A percentile compares a stretch with the other conserved stretches of the same genome.
phyloP scores from a whole-genome alignment of 139 green algal genomes.

The Spirogloea muscicola region DNA sequence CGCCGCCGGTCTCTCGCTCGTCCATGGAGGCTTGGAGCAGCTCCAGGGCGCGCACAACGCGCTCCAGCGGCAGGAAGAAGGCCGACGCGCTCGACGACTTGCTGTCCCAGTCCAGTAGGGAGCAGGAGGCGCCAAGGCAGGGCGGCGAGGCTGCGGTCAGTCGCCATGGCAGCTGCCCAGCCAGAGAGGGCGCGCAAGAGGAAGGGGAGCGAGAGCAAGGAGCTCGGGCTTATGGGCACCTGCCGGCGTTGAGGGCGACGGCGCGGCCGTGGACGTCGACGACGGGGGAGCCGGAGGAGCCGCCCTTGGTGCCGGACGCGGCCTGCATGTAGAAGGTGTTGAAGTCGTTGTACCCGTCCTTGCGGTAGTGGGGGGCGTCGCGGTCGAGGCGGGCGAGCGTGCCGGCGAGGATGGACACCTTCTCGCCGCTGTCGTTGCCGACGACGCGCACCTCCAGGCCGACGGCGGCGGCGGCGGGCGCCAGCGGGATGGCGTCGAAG shows the following conservation, averaged over 20 bases:
- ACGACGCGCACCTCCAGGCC: constrained; percentile 86
- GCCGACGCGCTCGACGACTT: constrained; percentile 79
- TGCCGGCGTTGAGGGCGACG: constrained; percentile 84
- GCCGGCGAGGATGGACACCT: constrained; percentile 84
- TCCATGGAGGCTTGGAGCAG: constrained; percentile 59
- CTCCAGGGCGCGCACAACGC: constrained; percentile 70
- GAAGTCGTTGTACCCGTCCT: constrained; percentile 85
- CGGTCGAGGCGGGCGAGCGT: constrained; percentile 82
- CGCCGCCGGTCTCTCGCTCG: neutral
- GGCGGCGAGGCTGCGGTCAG: too few relatives aligned
- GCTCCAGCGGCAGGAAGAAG: constrained; percentile 85
- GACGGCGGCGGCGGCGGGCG: constrained; percentile 70
- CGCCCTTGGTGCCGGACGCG: constrained; percentile 74
- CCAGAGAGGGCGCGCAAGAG: too few relatives aligned
- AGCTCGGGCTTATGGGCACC: too few relatives aligned
- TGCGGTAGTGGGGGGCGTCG: constrained; percentile 74
- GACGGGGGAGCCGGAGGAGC: constrained; percentile 74
- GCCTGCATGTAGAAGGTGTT: constrained; percentile 79
- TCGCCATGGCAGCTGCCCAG: too few relatives aligned
- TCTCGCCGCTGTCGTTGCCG: constrained; percentile 85
- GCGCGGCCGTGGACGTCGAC: constrained; percentile 72
- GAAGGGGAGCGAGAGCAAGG: too few relatives aligned
- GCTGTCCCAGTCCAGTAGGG: too few relatives aligned
- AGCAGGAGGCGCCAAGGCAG: too few relatives aligned
- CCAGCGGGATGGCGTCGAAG: constrained; percentile 66